Conservation (phyloP, 257 asterid genomes). For the Paraleonurus japonicus region DNA sequence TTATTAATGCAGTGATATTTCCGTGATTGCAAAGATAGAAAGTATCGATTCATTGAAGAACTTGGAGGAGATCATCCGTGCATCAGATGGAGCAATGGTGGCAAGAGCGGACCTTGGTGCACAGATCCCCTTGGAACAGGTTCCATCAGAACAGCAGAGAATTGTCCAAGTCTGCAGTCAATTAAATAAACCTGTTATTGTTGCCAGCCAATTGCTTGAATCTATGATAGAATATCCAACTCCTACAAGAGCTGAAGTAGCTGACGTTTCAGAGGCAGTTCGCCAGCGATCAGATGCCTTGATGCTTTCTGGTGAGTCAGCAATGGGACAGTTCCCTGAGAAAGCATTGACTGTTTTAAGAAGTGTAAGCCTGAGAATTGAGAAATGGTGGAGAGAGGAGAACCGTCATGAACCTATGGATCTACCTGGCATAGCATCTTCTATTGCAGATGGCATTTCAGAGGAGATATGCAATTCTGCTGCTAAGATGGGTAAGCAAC, state of each 20-base stretch:
- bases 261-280: conserved; percentile 94
- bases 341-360: conserved; percentile 83
- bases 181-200: conserved; percentile 78
- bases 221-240: conserved; percentile 96
- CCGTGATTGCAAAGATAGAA: conserved; percentile 84
- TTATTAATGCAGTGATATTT: conserved; percentile 62
- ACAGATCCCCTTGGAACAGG: conserved; percentile 89
- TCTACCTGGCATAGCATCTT: conserved; percentile 68
- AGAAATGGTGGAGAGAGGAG: conserved; percentile 91
- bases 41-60: conserved; percentile 84
- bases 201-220: conserved; percentile 88
- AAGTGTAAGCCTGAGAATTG: conserved; percentile 86
- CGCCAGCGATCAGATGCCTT: conserved; percentile 84
- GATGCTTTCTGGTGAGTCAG: conserved; percentile 97
- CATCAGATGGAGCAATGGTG: conserved; percentile 93
- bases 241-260: conserved; percentile 95
- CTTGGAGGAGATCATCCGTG: conserved; percentile 73
- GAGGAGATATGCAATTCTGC: conserved; percentile 95
- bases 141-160: conserved; percentile 81
- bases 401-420: conserved; percentile 64
- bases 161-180: conserved; percentile 79
- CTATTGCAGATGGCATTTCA: conserved; percentile 68
- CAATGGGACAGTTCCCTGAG: conserved; percentile 92
- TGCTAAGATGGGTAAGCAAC: conserved; percentile 84
- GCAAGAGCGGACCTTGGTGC: conserved; percentile 96